Evolutionary conservation across 495 filamentous ascomycete genomes (phyloP), one percentile per base, ranked within the genome.

Genomic region (Lepidopterella palustris): DNA sequence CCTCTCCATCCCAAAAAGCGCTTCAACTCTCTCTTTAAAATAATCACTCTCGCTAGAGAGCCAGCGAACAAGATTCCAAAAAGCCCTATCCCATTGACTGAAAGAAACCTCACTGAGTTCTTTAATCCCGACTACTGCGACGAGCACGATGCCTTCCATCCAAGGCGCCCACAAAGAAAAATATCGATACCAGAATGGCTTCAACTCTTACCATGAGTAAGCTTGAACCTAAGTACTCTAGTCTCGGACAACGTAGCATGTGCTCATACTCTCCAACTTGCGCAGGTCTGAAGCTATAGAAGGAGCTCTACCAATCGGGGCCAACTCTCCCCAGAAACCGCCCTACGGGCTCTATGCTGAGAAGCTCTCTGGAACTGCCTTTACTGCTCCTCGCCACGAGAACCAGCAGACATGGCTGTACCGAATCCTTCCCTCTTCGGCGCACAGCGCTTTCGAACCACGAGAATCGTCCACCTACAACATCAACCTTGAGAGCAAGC

Each of bases 361-460:
- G 72, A 96, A 96, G 80, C 82, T 97, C 26, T 96, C 92, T 0
- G 92, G 92, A 15, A 95, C 92, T 5, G 86, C 92, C 35, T 97
- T 97, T 70, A 97, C 92, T 25, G 89, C 91, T 5, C 92, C 92
- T 0, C 82, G 92, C 18, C 81, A 86, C 72, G 88, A 93, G 70
- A 97, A 95, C 75, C 84, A 86, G 70, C 92, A 96, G 68, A 81
- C 91, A 35, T 97, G 92, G 92, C 84, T 96, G n/a, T 96, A 97
- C 71, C 83, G 92, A 10, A 89, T 95, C 60, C 77, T 96, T 26
- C 92, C 92, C 32, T 82, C 88, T 0, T 90, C 89, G 40, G 81
- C 90, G 5, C 92, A 97, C 66, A 81, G 83, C 57, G 81, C 87
- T 51, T 96, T 95, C 71, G 67, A 78, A 24, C 74, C 80, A 0